phyloP scores from a whole-genome alignment of 495 filamentous ascomycete genomes.

The Penicillium simplicissimum region DNA sequence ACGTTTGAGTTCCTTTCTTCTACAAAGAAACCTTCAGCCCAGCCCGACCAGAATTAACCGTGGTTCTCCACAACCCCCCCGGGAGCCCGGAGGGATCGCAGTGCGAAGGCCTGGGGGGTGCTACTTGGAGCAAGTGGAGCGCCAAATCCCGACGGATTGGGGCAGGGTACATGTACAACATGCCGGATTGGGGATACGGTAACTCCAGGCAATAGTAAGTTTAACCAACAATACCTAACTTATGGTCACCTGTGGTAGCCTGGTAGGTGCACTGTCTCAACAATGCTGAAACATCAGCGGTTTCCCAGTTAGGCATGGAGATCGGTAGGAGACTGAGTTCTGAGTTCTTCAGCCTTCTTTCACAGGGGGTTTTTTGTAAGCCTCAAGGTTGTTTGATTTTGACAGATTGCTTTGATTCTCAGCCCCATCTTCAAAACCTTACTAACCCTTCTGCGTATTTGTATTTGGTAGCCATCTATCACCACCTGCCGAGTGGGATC shows the following conservation, averaged over 20 bases:
- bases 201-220: not conserved
- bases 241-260: no score
- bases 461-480: not conserved
- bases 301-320: conserved; percentile 1
- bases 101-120: not conserved
- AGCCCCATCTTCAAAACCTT: not conserved
- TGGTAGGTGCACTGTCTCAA: not conserved
- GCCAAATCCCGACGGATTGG: not conserved
- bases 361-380: not conserved
- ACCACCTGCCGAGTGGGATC: not conserved
- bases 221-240: no score
- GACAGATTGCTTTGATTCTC: not conserved
- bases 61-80: conserved; percentile 3
- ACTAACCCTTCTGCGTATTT: not conserved
- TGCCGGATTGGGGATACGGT: conserved; percentile 5
- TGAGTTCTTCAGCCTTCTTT: not conserved
- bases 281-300: not conserved
- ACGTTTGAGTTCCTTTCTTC: no score
- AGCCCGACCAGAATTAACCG: no score
- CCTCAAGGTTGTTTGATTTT: not conserved
- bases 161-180: conserved; percentile 4
- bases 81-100: not conserved
- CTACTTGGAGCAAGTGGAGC: not conserved
- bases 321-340: not conserved
- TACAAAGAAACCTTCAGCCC: no score